A percentile compares a stretch with the other conserved stretches of the same genome.
Conservation (phyloP, 1,284 basidiomycete genomes). For the Mycena sp. region DNA sequence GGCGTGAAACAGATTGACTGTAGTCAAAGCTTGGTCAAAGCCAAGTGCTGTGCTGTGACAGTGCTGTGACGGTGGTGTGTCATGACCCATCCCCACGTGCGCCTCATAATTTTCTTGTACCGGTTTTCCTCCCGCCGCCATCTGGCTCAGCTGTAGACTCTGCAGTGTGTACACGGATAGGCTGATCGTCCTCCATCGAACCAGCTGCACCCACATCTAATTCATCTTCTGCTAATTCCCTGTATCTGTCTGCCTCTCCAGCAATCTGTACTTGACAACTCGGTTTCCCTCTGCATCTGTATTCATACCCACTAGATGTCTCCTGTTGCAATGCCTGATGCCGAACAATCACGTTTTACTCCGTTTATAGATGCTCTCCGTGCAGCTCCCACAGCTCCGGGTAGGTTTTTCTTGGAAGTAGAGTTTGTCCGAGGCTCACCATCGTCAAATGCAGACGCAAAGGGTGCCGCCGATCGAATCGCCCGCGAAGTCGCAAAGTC, state of each 20-base stretch:
- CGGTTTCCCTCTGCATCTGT: slow-evolving; percentile 32
- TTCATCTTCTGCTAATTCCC: slow-evolving; percentile 32
- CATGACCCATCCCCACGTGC: neutral
- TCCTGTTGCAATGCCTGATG: slow-evolving; percentile 60
- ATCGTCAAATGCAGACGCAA: slow-evolving; percentile 65
- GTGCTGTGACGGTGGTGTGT: too few species aligned
- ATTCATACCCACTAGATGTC: slow-evolving; percentile 55
- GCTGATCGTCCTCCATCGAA: slow-evolving; percentile 13
- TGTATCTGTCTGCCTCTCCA: slow-evolving; percentile 24
- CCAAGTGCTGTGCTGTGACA: too few species aligned
- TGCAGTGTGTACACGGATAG: slow-evolving; percentile 11
- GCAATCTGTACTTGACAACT: slow-evolving; percentile 30
- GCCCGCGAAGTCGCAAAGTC: slow-evolving; percentile 73
- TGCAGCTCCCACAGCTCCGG: slow-evolving; percentile 77
- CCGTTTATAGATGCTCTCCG: slow-evolving; percentile 70
- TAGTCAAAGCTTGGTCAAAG: too few species aligned
- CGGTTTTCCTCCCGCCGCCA: neutral
- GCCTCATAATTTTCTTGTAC: neutral
- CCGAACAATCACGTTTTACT: slow-evolving; percentile 55
- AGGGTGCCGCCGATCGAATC: slow-evolving; percentile 80
- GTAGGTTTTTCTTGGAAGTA: slow-evolving; percentile 47
- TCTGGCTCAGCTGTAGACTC: neutral
- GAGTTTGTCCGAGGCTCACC: slow-evolving; percentile 5
- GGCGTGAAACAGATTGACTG: too few species aligned
- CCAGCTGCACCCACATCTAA: slow-evolving; percentile 32